These are phyloP conservation scores for Sporisorium reilianum DNA, from an alignment of 1,284 basidiomycete species.

Conservation along the genomic window DNA sequence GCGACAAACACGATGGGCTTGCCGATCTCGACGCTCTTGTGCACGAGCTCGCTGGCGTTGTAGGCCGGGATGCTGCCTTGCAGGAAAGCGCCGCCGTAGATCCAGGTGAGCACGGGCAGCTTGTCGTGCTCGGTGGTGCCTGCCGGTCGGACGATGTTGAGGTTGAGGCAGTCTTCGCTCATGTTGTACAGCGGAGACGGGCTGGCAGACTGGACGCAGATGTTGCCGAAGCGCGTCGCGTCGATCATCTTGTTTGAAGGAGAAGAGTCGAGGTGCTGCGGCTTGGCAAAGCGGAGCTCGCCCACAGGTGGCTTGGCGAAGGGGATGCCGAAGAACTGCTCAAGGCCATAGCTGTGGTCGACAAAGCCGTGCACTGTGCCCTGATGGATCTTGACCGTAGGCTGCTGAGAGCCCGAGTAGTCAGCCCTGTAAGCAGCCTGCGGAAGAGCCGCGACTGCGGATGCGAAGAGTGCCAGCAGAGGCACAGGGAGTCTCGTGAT, in stretches of 20 bases:
- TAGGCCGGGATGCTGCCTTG: conserved; percentile 21
- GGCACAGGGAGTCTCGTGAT: conserved; percentile 12
- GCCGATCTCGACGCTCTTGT: conserved; percentile 28
- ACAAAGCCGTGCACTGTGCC: conserved; percentile 31
- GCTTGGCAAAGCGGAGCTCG: conserved; percentile 43
- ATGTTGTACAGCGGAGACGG: conserved; percentile 24
- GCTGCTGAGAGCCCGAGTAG: conserved; percentile 3
- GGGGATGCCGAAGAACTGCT: conserved; percentile 52
- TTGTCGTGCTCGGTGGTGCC: conserved; percentile 18
- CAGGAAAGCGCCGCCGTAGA: conserved; percentile 49
- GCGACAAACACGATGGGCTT: conserved; percentile 55
- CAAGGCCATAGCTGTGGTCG: conserved; percentile 23
- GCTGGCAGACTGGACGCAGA: conserved; percentile 29
- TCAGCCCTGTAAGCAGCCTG: conserved; percentile 1
- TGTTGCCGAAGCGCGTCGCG: conserved; percentile 35
- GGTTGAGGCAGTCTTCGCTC: conserved; percentile 52
- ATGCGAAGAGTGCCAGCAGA: conserved; percentile 4
- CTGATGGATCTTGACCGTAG: conserved; percentile 28
- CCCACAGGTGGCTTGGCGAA: conserved; percentile 44
- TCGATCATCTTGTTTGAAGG: conserved; percentile 23
- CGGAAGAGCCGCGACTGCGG: conserved; percentile 20
- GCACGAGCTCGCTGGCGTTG: conserved; percentile 50
- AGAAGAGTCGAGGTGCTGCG: conserved; percentile 21
- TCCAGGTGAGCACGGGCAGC: conserved; percentile 49
- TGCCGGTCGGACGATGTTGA: conserved; percentile 50